Base-by-base conservation (phyloP, 495 filamentous ascomycete genomes). In the Penicillium coprophilum region DNA sequence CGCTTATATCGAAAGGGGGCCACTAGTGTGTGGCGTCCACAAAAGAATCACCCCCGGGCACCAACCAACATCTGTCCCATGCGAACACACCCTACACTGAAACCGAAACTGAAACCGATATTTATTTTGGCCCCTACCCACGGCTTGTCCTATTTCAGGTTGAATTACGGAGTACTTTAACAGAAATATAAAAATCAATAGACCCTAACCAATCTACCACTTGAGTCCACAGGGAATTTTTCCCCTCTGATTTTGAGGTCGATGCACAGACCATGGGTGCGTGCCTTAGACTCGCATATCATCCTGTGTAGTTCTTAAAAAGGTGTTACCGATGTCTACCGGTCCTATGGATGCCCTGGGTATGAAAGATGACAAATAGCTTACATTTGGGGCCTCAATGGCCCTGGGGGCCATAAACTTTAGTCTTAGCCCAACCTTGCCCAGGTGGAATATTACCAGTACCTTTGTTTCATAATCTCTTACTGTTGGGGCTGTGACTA, bases 1-100 rank as follows among this genome's bases (percentile, higher is more conserved):
- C 61, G 60, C 60, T 63, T 63, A 63, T 59, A 40, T 38, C 31
- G 17, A 30, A n/a, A 28, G 46, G 46, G 46, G 46, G 46, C 17
- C 20, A 36, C 47, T 36, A 36, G 17, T 13, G 17, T 38, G 32
- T 49, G 47, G 47, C 47, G 47, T 36, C 30, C 28, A 13, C 19
- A 23, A 10, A 20, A 23, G 4, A 27, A 6, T 27, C 24, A 4
- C 24, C 0, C 24, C 24, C 24, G 24, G 24, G 20, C 12, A 23
- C 2, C 15, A 8, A 13, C 20, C 44, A 46, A 46, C 43, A 46
- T 13, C 43, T 24, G 23, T 28, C 23, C 17, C 3, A 43, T 43
- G 19, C 40, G n/a, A n/a, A n/a, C 11, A 41, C 1, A n/a, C 13
- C 44, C 24, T 6, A 30, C 24, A 17, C 45, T 46, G 27, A 46